phyloP scores from a whole-genome alignment of 176 grass and related monocot genomes.

The Chloris gayana region DNA sequence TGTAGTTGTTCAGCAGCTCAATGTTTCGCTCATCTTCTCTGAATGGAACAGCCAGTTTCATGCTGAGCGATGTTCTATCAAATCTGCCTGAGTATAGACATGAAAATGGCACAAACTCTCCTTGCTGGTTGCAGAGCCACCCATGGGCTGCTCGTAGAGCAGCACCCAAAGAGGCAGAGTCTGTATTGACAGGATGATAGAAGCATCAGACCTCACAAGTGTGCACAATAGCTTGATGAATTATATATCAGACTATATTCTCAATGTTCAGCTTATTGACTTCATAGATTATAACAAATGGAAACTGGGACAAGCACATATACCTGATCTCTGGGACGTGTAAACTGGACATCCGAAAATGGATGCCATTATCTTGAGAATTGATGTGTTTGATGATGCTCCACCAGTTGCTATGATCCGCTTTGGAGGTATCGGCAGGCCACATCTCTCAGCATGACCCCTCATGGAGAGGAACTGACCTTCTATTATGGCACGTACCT shows the following conservation, averaged over 20 bases:
- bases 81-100: constrained; percentile 33
- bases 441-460: constrained; percentile 80
- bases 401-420: constrained; percentile 84
- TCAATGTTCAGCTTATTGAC: neutral
- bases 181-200: constrained; percentile 23
- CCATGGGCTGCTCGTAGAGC: constrained; percentile 74
- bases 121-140: constrained; percentile 55
- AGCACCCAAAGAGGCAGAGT: constrained; percentile 70
- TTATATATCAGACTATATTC: neutral
- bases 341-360: constrained; percentile 81
- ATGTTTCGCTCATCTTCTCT: constrained; percentile 14
- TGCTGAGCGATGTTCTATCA: constrained; percentile 40
- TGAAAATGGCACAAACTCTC: constrained; percentile 51
- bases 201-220: neutral
- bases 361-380: constrained; percentile 73
- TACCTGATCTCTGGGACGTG: constrained; percentile 76
- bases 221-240: neutral
- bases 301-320: neutral
- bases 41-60: constrained; percentile 51
- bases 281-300: neutral
- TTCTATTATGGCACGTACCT: constrained; percentile 71
- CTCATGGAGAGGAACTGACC: constrained; percentile 86
- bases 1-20: constrained; percentile 52
- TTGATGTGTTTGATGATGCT: constrained; percentile 66
- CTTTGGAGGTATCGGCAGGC: constrained; percentile 77